Base-by-base conservation (phyloP, 805 yeast genomes). In the Yarrowia hollandica region DNA sequence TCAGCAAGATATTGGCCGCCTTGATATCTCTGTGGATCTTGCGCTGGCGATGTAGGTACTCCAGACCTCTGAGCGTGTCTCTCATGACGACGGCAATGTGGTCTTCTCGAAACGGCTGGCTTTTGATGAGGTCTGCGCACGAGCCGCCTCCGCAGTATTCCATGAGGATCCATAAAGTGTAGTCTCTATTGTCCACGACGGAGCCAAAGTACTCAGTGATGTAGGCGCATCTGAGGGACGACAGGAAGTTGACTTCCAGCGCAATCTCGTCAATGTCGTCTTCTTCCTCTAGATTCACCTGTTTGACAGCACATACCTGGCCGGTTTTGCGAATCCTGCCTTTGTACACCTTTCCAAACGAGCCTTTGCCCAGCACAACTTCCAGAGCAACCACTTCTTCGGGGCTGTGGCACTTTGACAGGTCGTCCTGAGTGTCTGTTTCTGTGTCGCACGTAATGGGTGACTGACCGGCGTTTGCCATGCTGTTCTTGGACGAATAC, bases 141-240 rank as follows among this genome's bases (percentile, higher is more conserved):
- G 97, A 88, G 0, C 97, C 97, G 25, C 95, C 97, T 11, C 94
- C 96, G 72, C 99, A 94, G 69, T 81, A 90, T 69, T 92, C 99
- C 97, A 94, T 89, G 5, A 85, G 85, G 44, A 92, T 88, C 85
- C 90, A 91, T 83, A 94, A 81, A 4, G 90, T 82, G 30, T 90
- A 87, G 63, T 82, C 78, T 33, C 82, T 82, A 48, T 83, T 88
- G 50, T 77, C 75, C 5, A 86, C 70, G 65, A 82, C 81, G 0
- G 96, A 83, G 52, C 83, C 84, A 66, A 74, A 77, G 68, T 84
- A 83, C 69, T 84, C 81, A 1, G 94, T 89, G 57, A 94, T 82
- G 66, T 79, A 81, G 0, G 81, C 81, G 12, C 86, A 82, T 46
- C 77, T 76, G 60, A 91, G 72, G 54, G 82, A 82, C 22, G 88